These are phyloP conservation scores for Penicillium sp. DNA, from an alignment of 2,329 filamentous ascomycete species.

Conservation along the genomic window DNA sequence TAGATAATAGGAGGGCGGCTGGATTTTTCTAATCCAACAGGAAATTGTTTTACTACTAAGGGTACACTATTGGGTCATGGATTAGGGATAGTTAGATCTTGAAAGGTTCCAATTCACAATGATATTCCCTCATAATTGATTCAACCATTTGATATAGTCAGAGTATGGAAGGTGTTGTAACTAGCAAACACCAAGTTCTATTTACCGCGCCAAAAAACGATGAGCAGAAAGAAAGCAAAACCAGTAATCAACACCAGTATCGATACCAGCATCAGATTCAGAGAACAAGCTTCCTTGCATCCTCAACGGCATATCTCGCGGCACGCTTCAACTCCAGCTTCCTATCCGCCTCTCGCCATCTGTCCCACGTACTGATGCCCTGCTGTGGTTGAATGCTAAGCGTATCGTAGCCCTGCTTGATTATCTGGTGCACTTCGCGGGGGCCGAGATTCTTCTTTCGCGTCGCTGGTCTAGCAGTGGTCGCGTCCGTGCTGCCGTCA, in stretches of 20 bases:
- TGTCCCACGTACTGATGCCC: constrained; percentile 79
- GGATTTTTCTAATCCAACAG: background rate
- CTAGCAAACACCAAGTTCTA: background rate
- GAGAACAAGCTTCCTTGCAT: constrained; percentile 53
- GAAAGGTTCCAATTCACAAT: background rate
- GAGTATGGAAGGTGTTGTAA: background rate
- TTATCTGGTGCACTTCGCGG: constrained; percentile 79
- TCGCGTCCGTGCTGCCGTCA: constrained; percentile 22
- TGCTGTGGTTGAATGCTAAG: constrained; percentile 86
- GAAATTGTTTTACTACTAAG: background rate
- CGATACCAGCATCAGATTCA: constrained; percentile 12
- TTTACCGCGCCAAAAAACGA: background rate
- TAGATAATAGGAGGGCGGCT: background rate
- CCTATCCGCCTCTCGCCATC: constrained; percentile 82
- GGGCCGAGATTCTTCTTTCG: constrained; percentile 69
- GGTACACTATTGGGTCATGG: background rate
- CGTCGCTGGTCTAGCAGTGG: constrained; percentile 27
- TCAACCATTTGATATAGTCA: background rate
- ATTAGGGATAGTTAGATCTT: background rate
- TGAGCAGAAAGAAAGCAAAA: background rate
- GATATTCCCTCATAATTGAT: background rate
- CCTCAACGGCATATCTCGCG: constrained; percentile 71
- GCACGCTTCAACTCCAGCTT: constrained; percentile 82
- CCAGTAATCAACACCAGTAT: background rate
- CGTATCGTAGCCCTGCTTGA: constrained; percentile 95